Base-by-base conservation (phyloP, 805 yeast genomes). In the Kodamaea restingae region DNA sequence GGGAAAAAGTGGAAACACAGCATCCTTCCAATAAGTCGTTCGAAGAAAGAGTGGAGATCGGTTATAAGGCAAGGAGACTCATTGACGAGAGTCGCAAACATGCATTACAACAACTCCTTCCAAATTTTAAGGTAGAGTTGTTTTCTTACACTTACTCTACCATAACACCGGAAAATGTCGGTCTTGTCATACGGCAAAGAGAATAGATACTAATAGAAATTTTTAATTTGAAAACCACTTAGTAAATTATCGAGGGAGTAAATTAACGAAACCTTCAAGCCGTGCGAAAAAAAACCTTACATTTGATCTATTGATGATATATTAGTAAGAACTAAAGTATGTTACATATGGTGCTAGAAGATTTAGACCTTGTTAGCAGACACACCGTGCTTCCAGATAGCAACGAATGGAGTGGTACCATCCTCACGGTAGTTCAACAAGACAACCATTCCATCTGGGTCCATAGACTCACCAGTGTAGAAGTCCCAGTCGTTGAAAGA, bases 391-490 rank as follows among this genome's bases (percentile, higher is more conserved):
- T 91, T 93, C 98, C 98, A 93, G 84, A 90, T 82, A 53, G 90
- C 88, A 63, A 91, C 93, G 76, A 67, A 93, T 65, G 98, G 98
- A 57, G 98, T 93, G 60, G 81, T 76, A 78, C 98, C 98, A 68
- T 93, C 98, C 78, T 93, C 98, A 76, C 98, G 95, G 88, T 91
- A 93, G 95, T 93, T 93, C 73, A 93, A 85, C 70, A 93, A 81
- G 56, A 88, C 88, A 65, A 93, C 74, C 98, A 93, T 93, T 57
- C 84, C 98, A 73, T 93, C 98, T 70, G 98, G 98, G 81, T 93
- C 97, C 98, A 93, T 93, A 66, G 96, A 85, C 78, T 91, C 98
- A 79, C 98, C 98, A 56, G 96, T 91, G 90, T 73, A 93, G 81
- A 93, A 93, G 67, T 93, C 98, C 95, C 95, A 93, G 81, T 93